Conservation (phyloP, 176 grass and related monocot species). For the Triticum monococcum region DNA sequence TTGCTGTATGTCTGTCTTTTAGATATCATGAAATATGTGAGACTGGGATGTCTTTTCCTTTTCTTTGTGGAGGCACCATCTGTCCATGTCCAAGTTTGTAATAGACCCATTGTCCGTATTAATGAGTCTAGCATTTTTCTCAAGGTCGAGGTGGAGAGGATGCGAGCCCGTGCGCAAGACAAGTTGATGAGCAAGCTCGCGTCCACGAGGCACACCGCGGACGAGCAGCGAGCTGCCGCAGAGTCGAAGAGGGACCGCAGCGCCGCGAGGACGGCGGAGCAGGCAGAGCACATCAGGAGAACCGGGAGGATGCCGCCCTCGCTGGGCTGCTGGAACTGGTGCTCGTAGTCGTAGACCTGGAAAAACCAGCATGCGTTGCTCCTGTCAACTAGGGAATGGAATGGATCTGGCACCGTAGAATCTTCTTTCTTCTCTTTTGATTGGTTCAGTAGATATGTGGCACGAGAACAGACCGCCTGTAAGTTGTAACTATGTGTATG, state of each 20-base stretch:
- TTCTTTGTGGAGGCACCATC: neutral
- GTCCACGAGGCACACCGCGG: slow-evolving; percentile 61
- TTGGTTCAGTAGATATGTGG: slow-evolving; percentile 36
- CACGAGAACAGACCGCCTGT: neutral
- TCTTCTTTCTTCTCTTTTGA: neutral
- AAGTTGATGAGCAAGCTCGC: slow-evolving; percentile 77
- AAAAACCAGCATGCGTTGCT: neutral
- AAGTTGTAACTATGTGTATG: slow-evolving; percentile 29
- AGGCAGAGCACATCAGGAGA: slow-evolving; percentile 83
- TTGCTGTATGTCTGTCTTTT: neutral
- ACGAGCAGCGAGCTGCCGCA: slow-evolving; percentile 56
- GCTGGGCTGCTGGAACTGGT: slow-evolving; percentile 79
- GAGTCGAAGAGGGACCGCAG: slow-evolving; percentile 57
- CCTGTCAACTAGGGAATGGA: neutral
- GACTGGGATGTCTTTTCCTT: neutral
- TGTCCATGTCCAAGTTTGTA: neutral
- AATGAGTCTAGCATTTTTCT: neutral
- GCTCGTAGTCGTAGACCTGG: slow-evolving; percentile 25
- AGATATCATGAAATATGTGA: neutral
- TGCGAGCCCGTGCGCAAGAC: slow-evolving; percentile 72
- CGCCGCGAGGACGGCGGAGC: slow-evolving; percentile 56
- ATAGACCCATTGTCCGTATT: neutral
- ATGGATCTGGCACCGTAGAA: neutral
- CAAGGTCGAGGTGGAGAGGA: slow-evolving; percentile 90
- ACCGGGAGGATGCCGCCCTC: slow-evolving; percentile 68